These are phyloP conservation scores for Ceratocystis variospora DNA, from an alignment of 2,329 filamentous ascomycete genomes.

Conservation along the genomic window DNA sequence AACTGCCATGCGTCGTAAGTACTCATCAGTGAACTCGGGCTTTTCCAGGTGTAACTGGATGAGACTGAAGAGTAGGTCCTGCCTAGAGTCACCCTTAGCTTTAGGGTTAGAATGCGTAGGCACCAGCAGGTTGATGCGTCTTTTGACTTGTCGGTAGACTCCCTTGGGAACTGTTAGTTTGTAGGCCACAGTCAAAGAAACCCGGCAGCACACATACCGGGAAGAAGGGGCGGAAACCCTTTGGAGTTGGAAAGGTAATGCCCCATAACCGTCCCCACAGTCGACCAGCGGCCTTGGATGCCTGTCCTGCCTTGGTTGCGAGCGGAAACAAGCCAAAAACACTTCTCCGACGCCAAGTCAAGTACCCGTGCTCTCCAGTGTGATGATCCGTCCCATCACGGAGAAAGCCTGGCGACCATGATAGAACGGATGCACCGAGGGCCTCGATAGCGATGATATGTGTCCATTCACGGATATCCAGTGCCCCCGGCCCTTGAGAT, in stretches of 20 bases:
- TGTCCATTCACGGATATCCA: conserved; percentile 43
- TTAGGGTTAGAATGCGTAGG: conserved; percentile 22
- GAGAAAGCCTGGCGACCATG: conserved; percentile 39
- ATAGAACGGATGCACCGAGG: conserved; percentile 36
- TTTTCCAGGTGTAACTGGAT: conserved; percentile 33
- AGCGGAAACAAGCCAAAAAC: conserved; percentile 39
- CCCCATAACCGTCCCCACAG: conserved; percentile 33
- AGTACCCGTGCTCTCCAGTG: conserved; percentile 36
- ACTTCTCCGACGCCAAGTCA: conserved; percentile 39
- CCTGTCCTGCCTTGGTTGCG: conserved; percentile 27
- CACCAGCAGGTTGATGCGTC: conserved; percentile 11
- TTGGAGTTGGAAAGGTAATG: conserved; percentile 32
- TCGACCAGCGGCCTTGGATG: conserved; percentile 28
- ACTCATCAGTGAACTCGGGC: conserved; percentile 34
- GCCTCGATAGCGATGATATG: conserved; percentile 42
- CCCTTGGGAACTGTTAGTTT: conserved; percentile 12
- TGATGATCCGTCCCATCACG: conserved; percentile 32
- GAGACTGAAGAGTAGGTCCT: conserved; percentile 35
- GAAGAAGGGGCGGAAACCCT: conserved; percentile 36
- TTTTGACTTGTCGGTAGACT: conserved; percentile 19
- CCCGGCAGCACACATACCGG: conserved; percentile 27
- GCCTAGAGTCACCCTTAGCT: conserved; percentile 24
- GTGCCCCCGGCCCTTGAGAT: conserved; percentile 20
- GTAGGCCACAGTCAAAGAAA: not conserved
- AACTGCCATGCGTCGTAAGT: conserved; percentile 38